Evolutionary conservation across 257 asterid species (phyloP).

Genomic region (Solanum clarkiae): DNA sequence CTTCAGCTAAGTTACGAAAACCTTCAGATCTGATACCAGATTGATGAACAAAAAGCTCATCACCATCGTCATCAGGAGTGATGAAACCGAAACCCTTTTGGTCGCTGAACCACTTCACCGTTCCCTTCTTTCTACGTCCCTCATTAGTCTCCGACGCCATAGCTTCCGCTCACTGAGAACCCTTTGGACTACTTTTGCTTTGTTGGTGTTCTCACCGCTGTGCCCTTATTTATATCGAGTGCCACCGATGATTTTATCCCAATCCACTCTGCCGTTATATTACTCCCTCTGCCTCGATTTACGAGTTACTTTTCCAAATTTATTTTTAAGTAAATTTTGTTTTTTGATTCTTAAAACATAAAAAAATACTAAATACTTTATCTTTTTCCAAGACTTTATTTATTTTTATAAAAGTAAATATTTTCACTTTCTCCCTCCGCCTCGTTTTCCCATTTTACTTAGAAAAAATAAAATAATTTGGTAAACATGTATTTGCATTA

Average conservation of each 20-base stretch:
- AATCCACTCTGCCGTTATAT: not conserved
- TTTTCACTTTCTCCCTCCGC: too few relatives aligned
- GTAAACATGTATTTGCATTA: too few relatives aligned
- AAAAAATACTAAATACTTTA: too few relatives aligned
- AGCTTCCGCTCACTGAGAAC: not conserved
- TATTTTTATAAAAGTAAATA: too few relatives aligned
- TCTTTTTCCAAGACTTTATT: too few relatives aligned
- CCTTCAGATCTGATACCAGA: constrained; percentile 57
- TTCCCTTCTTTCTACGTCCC: constrained; percentile 34
- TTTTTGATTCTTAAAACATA: too few relatives aligned
- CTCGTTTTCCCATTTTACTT: too few relatives aligned
- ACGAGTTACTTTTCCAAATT: too few relatives aligned
- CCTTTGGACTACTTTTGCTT: not conserved
- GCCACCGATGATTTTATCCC: not conserved
- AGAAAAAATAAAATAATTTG: too few relatives aligned
- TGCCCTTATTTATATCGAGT: not conserved
- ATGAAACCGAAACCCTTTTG: constrained; percentile 74
- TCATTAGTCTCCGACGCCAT: constrained; percentile 17
- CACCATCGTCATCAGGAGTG: constrained; percentile 67
- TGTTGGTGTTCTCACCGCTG: not conserved
- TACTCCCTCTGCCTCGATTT: too few relatives aligned
- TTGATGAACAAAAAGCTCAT: constrained; percentile 73
- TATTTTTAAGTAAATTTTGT: too few relatives aligned
- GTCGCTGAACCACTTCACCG: constrained; percentile 72
- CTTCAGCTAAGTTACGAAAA: constrained; percentile 60